Base-by-base conservation (phyloP, 2,329 filamentous ascomycete genomes). In the Teratosphaeriaceae sp. region DNA sequence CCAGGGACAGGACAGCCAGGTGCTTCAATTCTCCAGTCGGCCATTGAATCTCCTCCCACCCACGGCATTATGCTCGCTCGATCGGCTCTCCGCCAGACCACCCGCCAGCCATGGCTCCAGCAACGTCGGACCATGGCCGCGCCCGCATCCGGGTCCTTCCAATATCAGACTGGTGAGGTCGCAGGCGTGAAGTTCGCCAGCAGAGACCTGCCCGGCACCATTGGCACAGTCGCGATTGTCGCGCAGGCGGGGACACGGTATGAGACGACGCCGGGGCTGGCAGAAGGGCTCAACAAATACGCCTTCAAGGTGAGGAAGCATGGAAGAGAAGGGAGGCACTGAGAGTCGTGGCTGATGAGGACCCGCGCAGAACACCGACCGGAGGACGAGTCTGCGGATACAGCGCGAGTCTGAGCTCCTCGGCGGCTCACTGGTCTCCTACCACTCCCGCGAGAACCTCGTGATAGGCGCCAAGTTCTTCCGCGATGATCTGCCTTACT, bases 391-490 rank as follows among this genome's bases (percentile, higher is more conserved):
- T 46, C 75, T 98, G 61, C 86, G 89, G 66, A 95, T 98, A 67
- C 85, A 83, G 64, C 85, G 92, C 74, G 92, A 98, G 74, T 80
- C 87, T 60, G 92, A 98, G 73, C 84, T 98, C 49, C 81, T 98
- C 53, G 92, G 94, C 65, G 88, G 88, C 61, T 82, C 90, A 79
- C 81, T 97, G 72, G 78, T 74, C 58, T 76, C 90, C 54, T 87
- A 85, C 69, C 88, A 96, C 73, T 89, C 88, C 59, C 85, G 90
- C 64, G 92, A 98, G 76, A 88, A 88, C 64, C 73, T 98, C 51
- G 81, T 98, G 47, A 73, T 98, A 61, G 83, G 90, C 69, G 87
- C 92, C 65, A 94, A 85, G 74, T 98, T 98, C 78, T 80, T 98
- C 55, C 82, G 88, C 65, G 82, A 92, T 65, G 89, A 98, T 66